Base-by-base conservation (phyloP, 2,329 filamentous ascomycete species). In the Diaporthe vaccinii region DNA sequence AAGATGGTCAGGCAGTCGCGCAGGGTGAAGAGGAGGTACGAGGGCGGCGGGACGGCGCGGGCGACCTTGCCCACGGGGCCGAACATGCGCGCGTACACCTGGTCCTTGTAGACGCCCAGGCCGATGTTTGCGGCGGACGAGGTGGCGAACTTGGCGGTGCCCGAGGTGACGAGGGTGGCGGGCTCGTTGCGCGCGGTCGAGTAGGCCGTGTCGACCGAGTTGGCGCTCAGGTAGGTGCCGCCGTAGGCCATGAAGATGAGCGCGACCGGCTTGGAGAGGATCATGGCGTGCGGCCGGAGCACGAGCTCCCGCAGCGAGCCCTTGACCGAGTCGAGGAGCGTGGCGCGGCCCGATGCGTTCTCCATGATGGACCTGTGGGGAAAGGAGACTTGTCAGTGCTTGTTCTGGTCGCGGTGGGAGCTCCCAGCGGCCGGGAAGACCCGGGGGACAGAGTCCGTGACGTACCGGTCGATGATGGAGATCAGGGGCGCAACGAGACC, bases 1-100 rank as follows among this genome's bases (percentile, higher is more conserved):
- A 97, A 98, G 80, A 98, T 95, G 70, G 96, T 98, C 77, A 98
- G 86, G 84, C 93, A 95, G 85, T 98, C 96, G 79, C 96, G 92
- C 73, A 93, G 82, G 4, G 94, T 92, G 87, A 98, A 98, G 74
- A 98, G 90, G 0, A 89, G 86, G 84, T 95, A 97, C 12, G 92
- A 94, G 1, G 93, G 87, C 44, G 91, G 84, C 0, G 94, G 92
- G 0, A 98, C 93, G 36, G 88, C 84, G 22, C 88, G 87, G 15
- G 84, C 89, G 1, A 86, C 82, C 57, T 51, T 17, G 74, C 83
- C 87, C 0, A 86, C 85, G 0, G 93, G 91, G 17, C 94, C 94
- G 82, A 97, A 98, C 80, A 98, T 90, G 80, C 91, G 91, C 1
- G 95, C 95, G 83, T 96, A 98, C 76, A 93, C 91, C 80, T 93